Conservation (phyloP, 352 stramenopile species). For the Blastocystis sp. region DNA sequence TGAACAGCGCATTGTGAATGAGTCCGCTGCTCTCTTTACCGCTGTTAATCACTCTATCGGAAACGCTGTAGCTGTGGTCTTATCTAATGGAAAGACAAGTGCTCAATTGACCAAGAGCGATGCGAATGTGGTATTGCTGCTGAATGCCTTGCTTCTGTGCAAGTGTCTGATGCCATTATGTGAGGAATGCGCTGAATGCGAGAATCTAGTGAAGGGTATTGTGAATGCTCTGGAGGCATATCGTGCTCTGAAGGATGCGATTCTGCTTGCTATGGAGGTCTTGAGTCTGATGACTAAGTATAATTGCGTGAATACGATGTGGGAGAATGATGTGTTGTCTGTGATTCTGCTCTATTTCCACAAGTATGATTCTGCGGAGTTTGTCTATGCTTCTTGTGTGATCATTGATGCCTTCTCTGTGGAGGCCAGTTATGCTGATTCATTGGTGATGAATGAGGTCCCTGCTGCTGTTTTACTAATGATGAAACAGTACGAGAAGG, state of each 20-base stretch:
- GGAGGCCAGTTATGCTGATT: conserved; percentile 41
- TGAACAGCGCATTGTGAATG: neutral
- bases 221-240: conserved; percentile 35
- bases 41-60: neutral
- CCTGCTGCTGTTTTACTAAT: neutral
- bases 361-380: conserved; percentile 1
- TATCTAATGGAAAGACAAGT: neutral
- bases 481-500: conserved; percentile 49
- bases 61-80: neutral
- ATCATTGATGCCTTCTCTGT: conserved; percentile 35
- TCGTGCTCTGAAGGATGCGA: conserved; percentile 18
- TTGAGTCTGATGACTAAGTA: conserved; percentile 37
- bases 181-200: neutral
- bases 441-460: conserved; percentile 36
- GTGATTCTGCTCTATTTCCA: conserved; percentile 20
- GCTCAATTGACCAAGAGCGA: neutral
- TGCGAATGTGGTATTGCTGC: conserved; percentile 22
- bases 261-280: conserved; percentile 8
- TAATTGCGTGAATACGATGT: conserved; percentile 39
- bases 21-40: neutral
- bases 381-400: neutral
- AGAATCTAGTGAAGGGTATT: conserved; percentile 1
- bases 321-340: conserved; percentile 51
- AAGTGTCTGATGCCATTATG: neutral
- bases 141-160: neutral